Evolutionary conservation across 1,284 basidiomycete genomes (phyloP).

Genomic region (Athelia psychrophila): DNA sequence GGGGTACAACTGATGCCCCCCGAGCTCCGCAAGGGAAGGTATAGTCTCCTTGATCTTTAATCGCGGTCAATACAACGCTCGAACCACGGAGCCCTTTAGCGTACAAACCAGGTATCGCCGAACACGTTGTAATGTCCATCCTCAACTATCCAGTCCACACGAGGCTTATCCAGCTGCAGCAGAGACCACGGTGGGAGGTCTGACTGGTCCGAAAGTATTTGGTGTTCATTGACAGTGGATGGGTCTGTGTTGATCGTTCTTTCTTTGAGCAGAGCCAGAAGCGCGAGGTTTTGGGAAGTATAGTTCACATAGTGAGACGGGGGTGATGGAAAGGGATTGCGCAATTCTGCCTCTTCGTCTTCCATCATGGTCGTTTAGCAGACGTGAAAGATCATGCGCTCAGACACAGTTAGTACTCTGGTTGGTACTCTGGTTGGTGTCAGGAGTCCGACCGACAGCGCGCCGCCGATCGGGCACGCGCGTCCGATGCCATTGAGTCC

Average conservation of each 20-base stretch:
- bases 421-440: slow-evolving; percentile 6
- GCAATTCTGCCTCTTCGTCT: slow-evolving; percentile 66
- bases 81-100: slow-evolving; percentile 16
- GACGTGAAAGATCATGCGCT: no score
- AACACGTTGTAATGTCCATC: slow-evolving; percentile 70
- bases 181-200: slow-evolving; percentile 75
- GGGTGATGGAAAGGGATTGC: slow-evolving; percentile 80
- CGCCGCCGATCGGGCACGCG: no score
- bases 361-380: slow-evolving; percentile 46
- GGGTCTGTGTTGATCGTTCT: slow-evolving; percentile 36
- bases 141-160: slow-evolving; percentile 80
- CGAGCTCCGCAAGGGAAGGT: slow-evolving; percentile 66
- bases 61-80: slow-evolving; percentile 4
- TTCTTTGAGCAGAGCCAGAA: slow-evolving; percentile 58
- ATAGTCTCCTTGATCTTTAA: slow-evolving; percentile 71
- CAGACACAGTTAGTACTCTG: slow-evolving; percentile 1
- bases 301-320: slow-evolving; percentile 76
- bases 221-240: slow-evolving; percentile 47
- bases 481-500: no score
- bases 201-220: slow-evolving; percentile 59
- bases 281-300: slow-evolving; percentile 62
- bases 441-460: neutral
- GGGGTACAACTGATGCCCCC: slow-evolving; percentile 72
- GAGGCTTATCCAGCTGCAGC: slow-evolving; percentile 69
- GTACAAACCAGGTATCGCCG: slow-evolving; percentile 80